Percentiles rank a stretch among this genome's conserved stretches.
Evolutionary conservation across 805 yeast genomes (phyloP).

Genomic region (Hanseniaspora occidentalis): DNA sequence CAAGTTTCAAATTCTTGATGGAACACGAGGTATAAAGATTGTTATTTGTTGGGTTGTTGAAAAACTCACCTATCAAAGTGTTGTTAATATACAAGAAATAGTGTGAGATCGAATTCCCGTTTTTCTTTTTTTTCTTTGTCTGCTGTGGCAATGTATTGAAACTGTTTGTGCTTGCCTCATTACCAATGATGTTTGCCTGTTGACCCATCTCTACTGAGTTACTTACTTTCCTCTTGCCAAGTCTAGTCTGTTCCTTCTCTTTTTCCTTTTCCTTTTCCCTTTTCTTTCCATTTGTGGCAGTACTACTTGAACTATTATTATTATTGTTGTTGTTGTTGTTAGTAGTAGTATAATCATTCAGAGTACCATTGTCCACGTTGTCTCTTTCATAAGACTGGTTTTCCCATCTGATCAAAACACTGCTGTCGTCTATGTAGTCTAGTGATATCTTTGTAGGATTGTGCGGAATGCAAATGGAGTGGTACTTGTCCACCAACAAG

Average conservation of each 20-base stretch:
- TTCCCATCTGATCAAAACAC: slow-evolving; percentile 25
- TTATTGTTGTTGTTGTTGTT: no score
- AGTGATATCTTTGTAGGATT: slow-evolving; percentile 22
- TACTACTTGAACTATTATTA: not conserved
- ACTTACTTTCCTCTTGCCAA: not conserved
- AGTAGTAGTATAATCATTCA: no score
- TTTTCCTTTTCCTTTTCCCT: not conserved
- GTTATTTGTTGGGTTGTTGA: slow-evolving; percentile 16
- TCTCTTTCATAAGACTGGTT: slow-evolving; percentile 15
- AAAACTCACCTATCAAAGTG: slow-evolving; percentile 19
- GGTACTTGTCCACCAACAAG: slow-evolving; percentile 15
- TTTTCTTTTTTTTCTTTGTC: not conserved
- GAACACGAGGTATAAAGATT: slow-evolving; percentile 22
- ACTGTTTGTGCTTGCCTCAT: no score
- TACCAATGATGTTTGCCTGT: no score
- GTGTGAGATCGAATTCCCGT: slow-evolving; percentile 12
- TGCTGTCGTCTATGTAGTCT: slow-evolving; percentile 18
- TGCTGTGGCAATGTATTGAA: no score
- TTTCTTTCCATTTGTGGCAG: not conserved
- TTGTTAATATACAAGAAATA: slow-evolving; percentile 21
- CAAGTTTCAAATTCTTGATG: slow-evolving; percentile 15
- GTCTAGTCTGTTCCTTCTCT: not conserved
- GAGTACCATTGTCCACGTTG: not conserved
- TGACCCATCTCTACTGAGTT: not conserved
- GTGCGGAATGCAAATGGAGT: slow-evolving; percentile 21